Conservation (phyloP, 2,329 filamentous ascomycete species). For the Trichoderma afroharzianum region DNA sequence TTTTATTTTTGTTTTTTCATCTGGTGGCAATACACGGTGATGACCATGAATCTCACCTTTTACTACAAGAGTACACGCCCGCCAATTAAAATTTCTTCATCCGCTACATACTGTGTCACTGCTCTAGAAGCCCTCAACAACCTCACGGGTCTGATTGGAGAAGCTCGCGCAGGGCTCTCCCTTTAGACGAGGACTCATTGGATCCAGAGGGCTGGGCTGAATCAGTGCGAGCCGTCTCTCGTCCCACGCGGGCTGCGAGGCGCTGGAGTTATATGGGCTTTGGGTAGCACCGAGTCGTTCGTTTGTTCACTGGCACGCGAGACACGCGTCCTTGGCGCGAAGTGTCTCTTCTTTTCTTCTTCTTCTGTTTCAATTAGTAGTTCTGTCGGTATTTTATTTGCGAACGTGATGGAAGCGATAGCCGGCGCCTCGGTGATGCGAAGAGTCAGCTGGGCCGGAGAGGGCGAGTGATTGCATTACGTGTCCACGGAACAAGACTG, state of each 20-base stretch:
- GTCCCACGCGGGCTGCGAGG: conserved; percentile 11
- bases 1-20: not conserved
- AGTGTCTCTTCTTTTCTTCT: not conserved
- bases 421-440: not conserved
- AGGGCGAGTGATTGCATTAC: not conserved
- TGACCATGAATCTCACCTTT: not conserved
- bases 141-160: not conserved
- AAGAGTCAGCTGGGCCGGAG: not conserved
- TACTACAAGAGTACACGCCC: not conserved
- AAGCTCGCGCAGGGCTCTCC: not conserved
- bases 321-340: not conserved
- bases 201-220: conserved; percentile 11
- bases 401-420: not conserved
- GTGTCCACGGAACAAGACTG: not conserved
- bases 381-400: not conserved
- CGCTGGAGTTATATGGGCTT: not conserved
- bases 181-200: not conserved
- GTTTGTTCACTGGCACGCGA: conserved; percentile 5
- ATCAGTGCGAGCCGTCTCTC: not conserved
- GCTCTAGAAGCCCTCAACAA: not conserved
- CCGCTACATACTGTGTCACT: not conserved
- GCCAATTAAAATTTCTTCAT: not conserved
- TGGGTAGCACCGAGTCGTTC: not conserved
- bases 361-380: not conserved
- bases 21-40: not conserved